These are phyloP conservation scores for Aspergillus unguis DNA, from an alignment of 2,329 filamentous ascomycete genomes.

Conservation along the genomic window DNA sequence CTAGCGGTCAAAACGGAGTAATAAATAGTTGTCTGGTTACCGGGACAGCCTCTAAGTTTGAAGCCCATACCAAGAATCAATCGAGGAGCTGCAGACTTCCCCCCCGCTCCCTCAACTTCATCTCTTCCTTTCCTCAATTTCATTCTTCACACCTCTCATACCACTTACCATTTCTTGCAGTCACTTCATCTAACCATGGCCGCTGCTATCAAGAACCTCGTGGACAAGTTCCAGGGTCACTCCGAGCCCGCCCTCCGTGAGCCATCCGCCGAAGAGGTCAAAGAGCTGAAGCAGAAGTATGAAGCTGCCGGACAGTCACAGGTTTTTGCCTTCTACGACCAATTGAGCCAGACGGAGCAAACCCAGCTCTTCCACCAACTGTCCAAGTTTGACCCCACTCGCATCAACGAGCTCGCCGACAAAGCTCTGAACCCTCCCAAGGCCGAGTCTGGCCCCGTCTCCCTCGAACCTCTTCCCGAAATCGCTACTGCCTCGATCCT, in stretches of 20 bases:
- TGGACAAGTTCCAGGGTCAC: slow-evolving; percentile 47
- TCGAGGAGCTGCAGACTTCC: slow-evolving; percentile 17
- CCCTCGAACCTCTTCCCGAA: slow-evolving; percentile 82
- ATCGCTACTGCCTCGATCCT: slow-evolving; percentile 85
- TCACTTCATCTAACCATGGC: slow-evolving; percentile 31
- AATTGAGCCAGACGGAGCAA: slow-evolving; percentile 70
- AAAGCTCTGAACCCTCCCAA: slow-evolving; percentile 76
- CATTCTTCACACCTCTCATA: slow-evolving; percentile 1
- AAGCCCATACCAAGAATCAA: background rate
- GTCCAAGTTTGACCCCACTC: slow-evolving; percentile 71
- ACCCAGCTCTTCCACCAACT: slow-evolving; percentile 77
- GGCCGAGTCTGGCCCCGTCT: slow-evolving; percentile 47
- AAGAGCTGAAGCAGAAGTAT: slow-evolving; percentile 69
- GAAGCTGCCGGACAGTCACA: slow-evolving; percentile 72
- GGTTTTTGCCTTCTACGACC: slow-evolving; percentile 83
- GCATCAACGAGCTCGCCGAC: slow-evolving; percentile 84
- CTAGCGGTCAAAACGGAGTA: slow-evolving; percentile 11
- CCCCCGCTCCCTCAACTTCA: slow-evolving; percentile 20
- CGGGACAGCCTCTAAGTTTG: slow-evolving; percentile 3
- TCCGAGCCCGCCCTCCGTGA: slow-evolving; percentile 41
- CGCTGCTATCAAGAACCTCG: slow-evolving; percentile 43
- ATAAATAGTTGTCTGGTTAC: slow-evolving; percentile 7
- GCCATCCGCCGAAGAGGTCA: slow-evolving; percentile 63
- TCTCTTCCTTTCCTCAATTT: slow-evolving; percentile 11
- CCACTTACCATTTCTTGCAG: background rate